Evolutionary conservation across 768 basidiomycete species (phyloP), one percentile per base, ranked within the genome.

Genomic region (Tubosaeta sp.): DNA sequence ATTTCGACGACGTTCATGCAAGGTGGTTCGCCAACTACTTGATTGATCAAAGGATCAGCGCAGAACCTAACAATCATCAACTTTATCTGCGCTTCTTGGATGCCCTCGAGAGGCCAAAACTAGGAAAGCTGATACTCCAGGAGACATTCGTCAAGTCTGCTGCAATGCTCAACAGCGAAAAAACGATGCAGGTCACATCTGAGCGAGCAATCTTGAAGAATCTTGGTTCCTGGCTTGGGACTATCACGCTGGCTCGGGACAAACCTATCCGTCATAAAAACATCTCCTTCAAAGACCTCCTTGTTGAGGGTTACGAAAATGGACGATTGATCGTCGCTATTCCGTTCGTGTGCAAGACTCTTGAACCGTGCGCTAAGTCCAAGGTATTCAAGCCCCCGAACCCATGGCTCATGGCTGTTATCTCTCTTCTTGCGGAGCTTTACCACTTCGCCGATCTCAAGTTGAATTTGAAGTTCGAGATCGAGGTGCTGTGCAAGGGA

Each of bases 21-120:
- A 80, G 88, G 41, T 99, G 96, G 96, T 96, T 99, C 62, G 95
- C 96, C 40, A 88, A 96, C 65, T 99, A 98, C 69, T 79, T 99
- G 43, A 94, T 99, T 31, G 92, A 94, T 61, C 91, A 97, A 63
- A 89, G 96, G 32, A 84, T 98, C 68, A 89, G 87, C 70, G 87
- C 88, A 50, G 96, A 99, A 70, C 92, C 92, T 46, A 99, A 99
- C 76, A 96, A 98, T 63, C 96, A 98, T 58, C 80, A 84, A 43
- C 81, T 98, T 30, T 99, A 99, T 69, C 83, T 96, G 53, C 88
- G 93, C 49, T 92, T 99, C 66, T 75, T 99, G 51, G 92, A 97
- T 53, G 82, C 86, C 3, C 72, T 99, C 54, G 82, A 87, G 54
- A 77, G 80, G 34, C 76, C 84, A 49, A 66, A 68, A 29, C 72